Evolutionary conservation across 2,329 filamentous ascomycete species (phyloP), one percentile per base, ranked within the genome.

Genomic region (Xylariaceae sp.): DNA sequence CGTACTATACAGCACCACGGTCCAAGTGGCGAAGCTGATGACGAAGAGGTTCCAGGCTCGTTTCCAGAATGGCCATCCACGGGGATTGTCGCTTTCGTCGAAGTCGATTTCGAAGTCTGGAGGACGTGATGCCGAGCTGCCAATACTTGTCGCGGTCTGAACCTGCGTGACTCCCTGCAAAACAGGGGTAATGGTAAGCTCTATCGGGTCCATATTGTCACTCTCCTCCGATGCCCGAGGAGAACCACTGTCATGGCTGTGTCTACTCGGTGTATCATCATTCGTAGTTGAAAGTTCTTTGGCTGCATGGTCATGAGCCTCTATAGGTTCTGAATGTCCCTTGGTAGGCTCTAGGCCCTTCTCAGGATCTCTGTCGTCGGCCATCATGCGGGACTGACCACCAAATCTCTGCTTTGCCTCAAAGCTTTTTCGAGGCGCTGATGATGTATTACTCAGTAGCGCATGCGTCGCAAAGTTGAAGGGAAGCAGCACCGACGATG

Each of bases 61-160:
- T 52, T 66, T 67, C 66, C 70, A 75, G 31, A 84, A 61, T 0
- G 81, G 68, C 86, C 87, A 91, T 62, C 86, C 85, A 49, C 77
- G 75, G 0, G 88, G 86, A 60, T 90, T 85, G 15, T 87, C 85
- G 51, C 78, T 70, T 1, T 80, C 79, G 14, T 80, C 78, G 64
- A 89, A 90, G 60, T 86, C 83, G 47, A 92, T 77, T 68, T 94
- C 89, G 60, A 83, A 92, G 27, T 82, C 80, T 4, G 81, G 76
- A 2, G 72, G 68, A 2, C 74, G 67, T 14, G 72, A 74, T 2
- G 71, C 71, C 19, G 64, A 66, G 54, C 72, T 75, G 44, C 67
- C 66, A 38, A 73, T 58, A 52, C 71, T 75, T 44, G 72, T 69
- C 27, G 68, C 66, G 2, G 73, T 74, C 32, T 67, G 65, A 6